Base-by-base conservation (phyloP, 495 filamentous ascomycete species). In the Neurospora terricola region DNA sequence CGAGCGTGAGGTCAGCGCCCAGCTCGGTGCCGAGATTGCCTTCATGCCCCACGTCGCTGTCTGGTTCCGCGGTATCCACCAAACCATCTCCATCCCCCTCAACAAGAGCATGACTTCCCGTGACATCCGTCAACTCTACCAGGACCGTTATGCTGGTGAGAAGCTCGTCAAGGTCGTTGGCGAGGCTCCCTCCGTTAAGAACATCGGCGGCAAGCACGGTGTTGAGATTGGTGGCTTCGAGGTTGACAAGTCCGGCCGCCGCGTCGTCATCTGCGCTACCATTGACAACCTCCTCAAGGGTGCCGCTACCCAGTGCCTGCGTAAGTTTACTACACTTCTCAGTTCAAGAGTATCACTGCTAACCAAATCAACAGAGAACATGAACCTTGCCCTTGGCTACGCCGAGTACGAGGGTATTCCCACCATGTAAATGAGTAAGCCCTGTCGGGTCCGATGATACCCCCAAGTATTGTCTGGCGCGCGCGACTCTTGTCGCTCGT, bases 251-350 rank as follows among this genome's bases (percentile, higher is more conserved):
- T 87, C 87, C 36, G 95, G 95, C 68, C 94, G 93, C 86, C 87
- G 96, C 40, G 96, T 95, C 0, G 96, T 99, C 70, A 89, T 99
- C 70, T 97, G 94, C 80, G 94, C 92, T 27, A 97, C 95, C n/a
- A 98, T 99, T 76, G 96, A 99, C 81, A 98, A 99, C 83, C 84
- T 98, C 74, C 86, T 97, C 71, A 99, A 99, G 89, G 96, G 96
- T 45, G 96, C 96, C 45, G 94, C 94, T 8, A 99, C 96, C 69
- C 96, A 98, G 84, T 97, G 94, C 83, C 82, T 97, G 79, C 94
- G 92, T 94, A 87, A 87, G 91, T 89, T 75, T 69, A 36, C 14
- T 72, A 77, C 71, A 79, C 59, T 48, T 0, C 23, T 3, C 14
- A 36, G 12, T 11, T 10, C 70, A 30, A 38, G 69, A 38, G 43